These are phyloP conservation scores for Emericellopsis atlantica DNA, from an alignment of 2,329 filamentous ascomycete species.

Conservation along the genomic window DNA sequence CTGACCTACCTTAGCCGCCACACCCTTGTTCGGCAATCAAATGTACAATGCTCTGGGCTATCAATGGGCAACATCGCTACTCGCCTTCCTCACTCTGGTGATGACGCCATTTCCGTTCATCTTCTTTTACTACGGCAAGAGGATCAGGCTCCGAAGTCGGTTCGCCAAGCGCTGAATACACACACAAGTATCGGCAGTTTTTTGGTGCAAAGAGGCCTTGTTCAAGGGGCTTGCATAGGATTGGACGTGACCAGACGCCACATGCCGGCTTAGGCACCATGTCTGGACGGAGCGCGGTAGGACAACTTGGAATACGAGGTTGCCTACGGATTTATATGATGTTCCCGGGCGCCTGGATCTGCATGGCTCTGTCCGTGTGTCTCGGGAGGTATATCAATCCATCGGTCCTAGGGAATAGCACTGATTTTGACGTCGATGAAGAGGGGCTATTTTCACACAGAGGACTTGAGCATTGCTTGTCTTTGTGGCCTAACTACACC, in stretches of 20 bases:
- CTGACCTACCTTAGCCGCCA: conserved; percentile 40
- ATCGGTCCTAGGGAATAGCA: no score
- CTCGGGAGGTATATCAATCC: no score
- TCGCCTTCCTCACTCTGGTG: conserved; percentile 47
- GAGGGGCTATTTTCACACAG: no score
- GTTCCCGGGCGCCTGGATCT: no score
- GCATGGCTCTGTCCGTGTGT: no score
- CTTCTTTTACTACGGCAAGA: conserved; percentile 49
- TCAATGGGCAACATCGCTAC: conserved; percentile 53
- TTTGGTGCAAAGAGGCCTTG: no score
- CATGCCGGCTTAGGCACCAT: conserved; percentile 1
- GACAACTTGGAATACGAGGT: conserved; percentile 2
- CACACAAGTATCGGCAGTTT: no score
- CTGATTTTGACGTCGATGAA: no score
- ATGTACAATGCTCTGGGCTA: conserved; percentile 60
- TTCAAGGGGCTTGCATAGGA: no score
- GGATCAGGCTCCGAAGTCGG: conserved; percentile 38
- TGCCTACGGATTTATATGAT: not conserved
- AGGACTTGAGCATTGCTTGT: no score
- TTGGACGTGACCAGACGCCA: not conserved
- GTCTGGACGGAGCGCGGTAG: not conserved
- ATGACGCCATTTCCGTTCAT: conserved; percentile 54
- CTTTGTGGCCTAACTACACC: no score
- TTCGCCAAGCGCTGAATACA: conserved; percentile 27
- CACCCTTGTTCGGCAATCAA: conserved; percentile 62